phyloP scores from a whole-genome alignment of 2,329 filamentous ascomycete genomes.

The Penicillium sclerotiorum region DNA sequence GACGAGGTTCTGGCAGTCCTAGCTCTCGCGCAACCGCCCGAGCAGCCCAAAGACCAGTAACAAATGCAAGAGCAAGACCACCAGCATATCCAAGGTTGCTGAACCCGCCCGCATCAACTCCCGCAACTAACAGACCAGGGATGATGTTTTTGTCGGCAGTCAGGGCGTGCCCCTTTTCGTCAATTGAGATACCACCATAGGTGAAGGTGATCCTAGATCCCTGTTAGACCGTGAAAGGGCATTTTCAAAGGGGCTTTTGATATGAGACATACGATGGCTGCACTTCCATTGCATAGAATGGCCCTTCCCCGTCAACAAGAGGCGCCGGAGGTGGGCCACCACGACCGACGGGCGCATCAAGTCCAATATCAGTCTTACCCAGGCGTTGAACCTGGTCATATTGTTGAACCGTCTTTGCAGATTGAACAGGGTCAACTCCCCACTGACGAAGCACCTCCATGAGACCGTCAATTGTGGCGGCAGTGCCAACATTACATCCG shows the following conservation, averaged over 20 bases:
- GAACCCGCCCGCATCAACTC: constrained; percentile 30
- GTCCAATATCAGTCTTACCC: constrained; percentile 5
- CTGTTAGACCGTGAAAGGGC: neutral
- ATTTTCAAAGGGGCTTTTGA: neutral
- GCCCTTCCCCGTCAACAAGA: constrained; percentile 27
- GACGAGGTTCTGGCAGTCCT: constrained; percentile 16
- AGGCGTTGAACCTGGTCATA: constrained; percentile 22
- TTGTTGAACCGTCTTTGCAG: constrained; percentile 22
- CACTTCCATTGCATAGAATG: constrained; percentile 32
- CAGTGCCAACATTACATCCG: constrained; percentile 29
- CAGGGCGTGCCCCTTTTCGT: constrained; percentile 26
- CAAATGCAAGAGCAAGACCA: constrained; percentile 30
- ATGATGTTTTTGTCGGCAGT: constrained; percentile 22
- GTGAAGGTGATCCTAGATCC: constrained; percentile 29
- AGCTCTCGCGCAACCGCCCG: constrained; percentile 20
- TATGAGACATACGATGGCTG: constrained; percentile 29
- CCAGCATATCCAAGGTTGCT: constrained; percentile 32
- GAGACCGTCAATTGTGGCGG: constrained; percentile 19
- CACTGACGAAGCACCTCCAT: constrained; percentile 21
- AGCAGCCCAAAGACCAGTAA: constrained; percentile 32
- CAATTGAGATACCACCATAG: constrained; percentile 30
- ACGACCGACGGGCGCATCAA: constrained; percentile 22
- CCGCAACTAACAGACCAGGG: constrained; percentile 27
- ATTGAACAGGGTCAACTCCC: constrained; percentile 24
- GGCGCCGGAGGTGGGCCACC: constrained; percentile 16